Evolutionary conservation across 225 moss, liverwort and hornwort genomes (phyloP).

Genomic region (Polytrichum formosum): DNA sequence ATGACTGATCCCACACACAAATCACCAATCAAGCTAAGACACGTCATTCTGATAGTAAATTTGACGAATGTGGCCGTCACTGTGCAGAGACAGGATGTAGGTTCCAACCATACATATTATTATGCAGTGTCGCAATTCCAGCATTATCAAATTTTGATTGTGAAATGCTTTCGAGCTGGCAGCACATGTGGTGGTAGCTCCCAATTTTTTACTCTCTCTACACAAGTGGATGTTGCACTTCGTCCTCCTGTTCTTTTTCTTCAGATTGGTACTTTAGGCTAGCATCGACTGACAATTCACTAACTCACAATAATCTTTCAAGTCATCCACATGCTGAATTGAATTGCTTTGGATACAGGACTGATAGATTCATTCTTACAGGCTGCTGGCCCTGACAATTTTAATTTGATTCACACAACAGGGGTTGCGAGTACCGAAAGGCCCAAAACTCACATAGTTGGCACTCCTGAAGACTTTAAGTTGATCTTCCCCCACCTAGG

Average conservation of each 20-base stretch:
- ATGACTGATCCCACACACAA: no score
- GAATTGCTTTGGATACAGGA: not conserved
- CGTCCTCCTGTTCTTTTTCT: not conserved
- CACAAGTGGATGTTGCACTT: no score
- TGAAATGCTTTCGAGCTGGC: no score
- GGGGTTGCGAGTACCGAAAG: slow-evolving; percentile 6
- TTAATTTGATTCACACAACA: not conserved
- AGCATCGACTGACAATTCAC: not conserved
- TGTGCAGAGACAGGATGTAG: no score
- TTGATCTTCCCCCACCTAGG: slow-evolving; percentile 49
- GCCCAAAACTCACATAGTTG: slow-evolving; percentile 46
- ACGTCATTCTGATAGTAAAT: no score
- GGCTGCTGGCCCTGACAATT: not conserved
- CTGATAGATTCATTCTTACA: not conserved
- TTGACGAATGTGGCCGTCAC: no score
- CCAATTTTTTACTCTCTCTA: no score
- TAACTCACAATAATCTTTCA: not conserved
- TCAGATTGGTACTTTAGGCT: not conserved
- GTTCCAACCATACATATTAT: no score
- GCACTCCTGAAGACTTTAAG: slow-evolving; percentile 54
- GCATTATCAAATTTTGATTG: no score
- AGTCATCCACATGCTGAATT: not conserved
- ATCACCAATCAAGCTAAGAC: no score
- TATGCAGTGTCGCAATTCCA: no score
- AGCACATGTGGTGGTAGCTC: no score